Percentiles rank a stretch among this genome's conserved stretches.
Conservation (phyloP, 352 stramenopile genomes). For the Pythium rishiriense region DNA sequence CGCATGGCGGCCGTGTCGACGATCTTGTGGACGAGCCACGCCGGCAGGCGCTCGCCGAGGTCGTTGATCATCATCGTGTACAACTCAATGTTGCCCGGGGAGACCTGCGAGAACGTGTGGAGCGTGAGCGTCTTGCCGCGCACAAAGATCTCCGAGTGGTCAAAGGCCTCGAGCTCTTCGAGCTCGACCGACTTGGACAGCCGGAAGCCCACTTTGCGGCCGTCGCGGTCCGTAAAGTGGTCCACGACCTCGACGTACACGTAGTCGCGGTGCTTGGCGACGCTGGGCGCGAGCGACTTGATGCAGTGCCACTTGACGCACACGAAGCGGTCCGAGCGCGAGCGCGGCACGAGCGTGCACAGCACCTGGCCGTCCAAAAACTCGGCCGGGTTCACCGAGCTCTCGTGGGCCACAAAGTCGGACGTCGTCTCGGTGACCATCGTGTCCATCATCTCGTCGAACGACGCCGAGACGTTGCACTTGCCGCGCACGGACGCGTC, state of each 20-base stretch:
- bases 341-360: conserved; percentile 69
- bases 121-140: conserved; percentile 75
- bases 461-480: conserved; percentile 73
- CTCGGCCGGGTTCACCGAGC: conserved; percentile 61
- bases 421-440: conserved; percentile 71
- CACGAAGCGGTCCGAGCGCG: conserved; percentile 62
- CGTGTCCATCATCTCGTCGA: conserved; percentile 76
- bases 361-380: conserved; percentile 81
- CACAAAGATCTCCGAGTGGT: conserved; percentile 61
- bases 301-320: conserved; percentile 85
- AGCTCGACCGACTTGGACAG: conserved; percentile 78
- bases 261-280: conserved; percentile 79
- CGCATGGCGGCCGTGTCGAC: conserved; percentile 75
- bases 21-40: conserved; percentile 85
- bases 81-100: conserved; percentile 62
- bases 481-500: conserved; percentile 72
- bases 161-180: conserved; percentile 42
- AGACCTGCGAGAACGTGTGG: conserved; percentile 67
- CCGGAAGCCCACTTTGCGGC: conserved; percentile 64
- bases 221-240: conserved; percentile 66
- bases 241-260: conserved; percentile 85
- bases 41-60: conserved; percentile 65
- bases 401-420: conserved; percentile 69
- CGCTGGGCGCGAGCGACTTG: conserved; percentile 68
- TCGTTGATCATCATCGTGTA: conserved; percentile 86